Conservation (phyloP, 2,329 filamentous ascomycete species). For the Pestalotiopsis sp. region DNA sequence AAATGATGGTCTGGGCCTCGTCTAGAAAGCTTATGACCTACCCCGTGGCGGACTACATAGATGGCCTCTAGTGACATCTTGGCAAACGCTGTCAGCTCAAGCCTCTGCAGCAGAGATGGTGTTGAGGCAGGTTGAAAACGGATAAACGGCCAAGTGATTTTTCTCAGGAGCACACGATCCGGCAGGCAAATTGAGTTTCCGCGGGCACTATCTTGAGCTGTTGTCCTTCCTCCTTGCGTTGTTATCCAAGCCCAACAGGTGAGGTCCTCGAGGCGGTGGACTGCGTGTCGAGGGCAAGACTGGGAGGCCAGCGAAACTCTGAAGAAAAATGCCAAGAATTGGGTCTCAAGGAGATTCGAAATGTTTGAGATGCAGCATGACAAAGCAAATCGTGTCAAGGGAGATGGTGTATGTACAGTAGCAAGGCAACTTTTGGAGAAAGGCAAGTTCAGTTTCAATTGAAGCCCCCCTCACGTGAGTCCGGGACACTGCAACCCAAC, state of each 20-base stretch:
- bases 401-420: background rate
- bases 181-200: background rate
- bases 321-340: background rate
- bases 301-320: background rate
- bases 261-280: too few species aligned
- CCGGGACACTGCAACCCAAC: background rate
- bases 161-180: background rate
- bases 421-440: background rate
- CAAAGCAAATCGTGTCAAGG: background rate
- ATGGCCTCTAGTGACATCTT: slow-evolving; percentile 70
- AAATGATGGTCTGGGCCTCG: background rate
- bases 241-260: background rate
- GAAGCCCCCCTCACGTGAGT: background rate
- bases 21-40: slow-evolving; percentile 42
- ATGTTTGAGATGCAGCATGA: background rate
- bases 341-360: background rate
- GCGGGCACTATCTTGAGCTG: background rate
- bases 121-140: background rate
- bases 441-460: background rate
- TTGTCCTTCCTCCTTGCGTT: too few species aligned
- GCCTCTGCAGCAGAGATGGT: background rate
- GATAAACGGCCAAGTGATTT: too few species aligned
- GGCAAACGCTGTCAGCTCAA: background rate
- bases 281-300: background rate
- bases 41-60: slow-evolving; percentile 75